Percentiles rank a stretch among this genome's conserved stretches.
phyloP scores from a whole-genome alignment of 148 eudicot species.

The Bassia scoparia region DNA sequence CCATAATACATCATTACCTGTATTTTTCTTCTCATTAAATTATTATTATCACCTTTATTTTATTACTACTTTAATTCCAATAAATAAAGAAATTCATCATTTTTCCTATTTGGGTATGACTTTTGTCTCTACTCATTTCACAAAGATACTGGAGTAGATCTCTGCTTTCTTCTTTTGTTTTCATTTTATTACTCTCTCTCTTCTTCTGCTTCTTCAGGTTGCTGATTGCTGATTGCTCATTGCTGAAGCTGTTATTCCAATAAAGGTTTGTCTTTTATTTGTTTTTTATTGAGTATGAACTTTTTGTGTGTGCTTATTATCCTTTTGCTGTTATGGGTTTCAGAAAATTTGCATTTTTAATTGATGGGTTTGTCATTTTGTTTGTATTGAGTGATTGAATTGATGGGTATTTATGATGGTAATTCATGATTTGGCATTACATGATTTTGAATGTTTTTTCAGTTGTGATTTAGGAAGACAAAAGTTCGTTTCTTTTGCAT shows the following conservation, averaged over 20 bases:
- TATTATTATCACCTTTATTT: too few relatives aligned
- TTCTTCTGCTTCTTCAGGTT: too few relatives aligned
- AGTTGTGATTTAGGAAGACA: not conserved
- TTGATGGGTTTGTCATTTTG: not conserved
- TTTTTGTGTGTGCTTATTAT: not conserved
- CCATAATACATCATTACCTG: too few relatives aligned
- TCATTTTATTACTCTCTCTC: not conserved
- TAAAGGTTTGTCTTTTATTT: not conserved
- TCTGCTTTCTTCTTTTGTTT: slow-evolving; percentile 25
- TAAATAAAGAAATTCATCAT: too few relatives aligned
- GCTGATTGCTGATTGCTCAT: not conserved
- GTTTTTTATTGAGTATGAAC: not conserved
- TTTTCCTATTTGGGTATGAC: slow-evolving; percentile 18
- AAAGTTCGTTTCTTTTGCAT: not conserved
- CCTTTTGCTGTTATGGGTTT: not conserved
- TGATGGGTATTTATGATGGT: slow-evolving; percentile 21
- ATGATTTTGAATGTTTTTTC: not conserved
- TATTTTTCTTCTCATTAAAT: too few relatives aligned
- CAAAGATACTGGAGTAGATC: slow-evolving; percentile 16
- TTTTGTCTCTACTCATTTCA: slow-evolving; percentile 21
- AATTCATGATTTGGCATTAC: slow-evolving; percentile 2
- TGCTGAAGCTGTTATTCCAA: not conserved
- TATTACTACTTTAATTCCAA: too few relatives aligned
- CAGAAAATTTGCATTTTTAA: not conserved
- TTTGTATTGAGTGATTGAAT: not conserved